Evolutionary conservation across 805 yeast genomes (phyloP).

Genomic region (Candida yuanshanica): DNA sequence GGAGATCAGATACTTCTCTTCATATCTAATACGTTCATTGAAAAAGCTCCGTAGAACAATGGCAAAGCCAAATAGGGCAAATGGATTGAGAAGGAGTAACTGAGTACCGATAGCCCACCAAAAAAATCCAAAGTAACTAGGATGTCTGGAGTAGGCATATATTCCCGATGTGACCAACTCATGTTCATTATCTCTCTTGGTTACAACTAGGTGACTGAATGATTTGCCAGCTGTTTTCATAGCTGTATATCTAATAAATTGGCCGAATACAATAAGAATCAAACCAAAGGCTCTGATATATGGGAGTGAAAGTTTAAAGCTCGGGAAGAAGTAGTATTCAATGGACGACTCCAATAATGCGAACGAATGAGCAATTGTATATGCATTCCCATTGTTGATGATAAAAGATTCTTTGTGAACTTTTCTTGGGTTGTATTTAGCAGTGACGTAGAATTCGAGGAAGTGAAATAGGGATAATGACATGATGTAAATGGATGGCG

Average conservation of each 20-base stretch:
- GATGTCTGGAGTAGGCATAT: constrained; percentile 69
- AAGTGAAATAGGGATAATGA: constrained; percentile 65
- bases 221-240: constrained; percentile 87
- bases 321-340: constrained; percentile 35
- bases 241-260: constrained; percentile 60
- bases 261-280: constrained; percentile 50
- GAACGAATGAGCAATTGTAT: constrained; percentile 48
- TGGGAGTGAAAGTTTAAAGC: constrained; percentile 21
- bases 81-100: constrained; percentile 58
- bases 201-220: constrained; percentile 75
- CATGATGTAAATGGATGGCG: constrained; percentile 43
- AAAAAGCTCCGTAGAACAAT: constrained; percentile 67
- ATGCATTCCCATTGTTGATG: constrained; percentile 56
- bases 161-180: constrained; percentile 67
- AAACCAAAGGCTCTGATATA: constrained; percentile 40
- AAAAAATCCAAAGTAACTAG: constrained; percentile 86
- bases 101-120: constrained; percentile 93
- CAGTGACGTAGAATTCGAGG: constrained; percentile 77
- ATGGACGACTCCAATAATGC: constrained; percentile 47
- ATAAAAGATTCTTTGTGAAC: constrained; percentile 68
- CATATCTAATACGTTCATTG: constrained; percentile 55
- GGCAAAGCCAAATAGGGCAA: constrained; percentile 49
- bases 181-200: constrained; percentile 49
- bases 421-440: constrained; percentile 59
- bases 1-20: constrained; percentile 56